Conservation (phyloP, 148 eudicot genomes). For the Talinum fruticosum region DNA sequence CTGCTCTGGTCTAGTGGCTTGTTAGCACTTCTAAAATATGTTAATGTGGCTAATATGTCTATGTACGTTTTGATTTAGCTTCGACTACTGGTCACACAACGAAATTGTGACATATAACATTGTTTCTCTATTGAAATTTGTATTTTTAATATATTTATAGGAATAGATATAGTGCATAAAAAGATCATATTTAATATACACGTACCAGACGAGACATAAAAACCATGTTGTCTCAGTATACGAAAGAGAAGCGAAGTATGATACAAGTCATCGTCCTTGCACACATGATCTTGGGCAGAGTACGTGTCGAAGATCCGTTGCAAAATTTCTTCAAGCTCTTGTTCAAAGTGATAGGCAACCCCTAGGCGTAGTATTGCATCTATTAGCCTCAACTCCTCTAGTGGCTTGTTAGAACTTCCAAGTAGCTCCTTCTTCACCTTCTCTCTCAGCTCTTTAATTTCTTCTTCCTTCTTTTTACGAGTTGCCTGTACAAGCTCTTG, state of each 20-base stretch:
- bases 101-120: too few species aligned
- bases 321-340: not conserved
- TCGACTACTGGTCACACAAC: too few species aligned
- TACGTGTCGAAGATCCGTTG: not conserved
- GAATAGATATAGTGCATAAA: too few species aligned
- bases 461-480: not conserved
- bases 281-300: not conserved
- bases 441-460: not conserved
- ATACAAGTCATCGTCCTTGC: not conserved
- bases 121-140: too few species aligned
- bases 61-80: too few species aligned
- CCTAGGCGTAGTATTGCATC: not conserved
- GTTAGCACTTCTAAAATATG: too few species aligned
- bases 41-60: too few species aligned
- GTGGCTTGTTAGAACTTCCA: not conserved
- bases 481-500: not conserved
- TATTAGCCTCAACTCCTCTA: not conserved
- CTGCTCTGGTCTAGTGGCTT: too few species aligned
- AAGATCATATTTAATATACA: not conserved
- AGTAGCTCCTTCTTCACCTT: not conserved
- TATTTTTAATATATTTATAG: too few species aligned
- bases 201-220: not conserved
- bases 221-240: not conserved
- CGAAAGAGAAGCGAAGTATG: not conserved
- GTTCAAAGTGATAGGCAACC: not conserved